Percentiles rank a stretch among this genome's conserved stretches.
phyloP scores from a whole-genome alignment of 2,329 filamentous ascomycete genomes.

The Talaromyces sp. region DNA sequence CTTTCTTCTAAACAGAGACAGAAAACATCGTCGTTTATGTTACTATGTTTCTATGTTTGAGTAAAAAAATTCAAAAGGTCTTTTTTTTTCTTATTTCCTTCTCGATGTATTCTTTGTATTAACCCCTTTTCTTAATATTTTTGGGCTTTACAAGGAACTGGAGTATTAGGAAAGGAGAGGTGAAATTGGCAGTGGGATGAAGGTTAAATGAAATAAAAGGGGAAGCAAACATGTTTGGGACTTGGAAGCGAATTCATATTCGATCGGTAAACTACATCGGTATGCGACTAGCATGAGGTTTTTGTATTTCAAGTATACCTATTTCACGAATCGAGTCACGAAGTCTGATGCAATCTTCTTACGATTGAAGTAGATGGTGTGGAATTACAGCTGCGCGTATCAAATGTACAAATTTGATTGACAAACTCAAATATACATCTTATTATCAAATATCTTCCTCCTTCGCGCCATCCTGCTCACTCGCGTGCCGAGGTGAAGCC shows the following conservation, averaged over 20 bases:
- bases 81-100: conserved; percentile 3
- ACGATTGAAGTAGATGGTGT: background rate
- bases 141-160: background rate
- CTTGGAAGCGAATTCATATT: too few relatives aligned
- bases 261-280: too few relatives aligned
- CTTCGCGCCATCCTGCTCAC: background rate
- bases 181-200: background rate
- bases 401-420: background rate
- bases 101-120: background rate
- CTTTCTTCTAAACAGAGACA: background rate
- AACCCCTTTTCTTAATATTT: background rate
- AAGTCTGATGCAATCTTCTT: too few relatives aligned
- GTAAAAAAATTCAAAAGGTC: background rate
- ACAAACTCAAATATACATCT: conserved; percentile 5
- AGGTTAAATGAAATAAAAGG: background rate
- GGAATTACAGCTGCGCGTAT: background rate
- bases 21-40: background rate
- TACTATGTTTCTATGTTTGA: background rate
- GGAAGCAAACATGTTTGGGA: background rate
- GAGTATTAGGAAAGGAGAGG: background rate
- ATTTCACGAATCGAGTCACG: too few relatives aligned
- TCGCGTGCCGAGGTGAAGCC: background rate
- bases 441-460: background rate
- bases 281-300: too few relatives aligned
- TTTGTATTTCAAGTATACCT: too few relatives aligned